Percentiles rank a stretch among this genome's conserved stretches.
Evolutionary conservation across 2,329 filamentous ascomycete genomes (phyloP).

Genomic region (Pseudocercospora pini-densiflorae): DNA sequence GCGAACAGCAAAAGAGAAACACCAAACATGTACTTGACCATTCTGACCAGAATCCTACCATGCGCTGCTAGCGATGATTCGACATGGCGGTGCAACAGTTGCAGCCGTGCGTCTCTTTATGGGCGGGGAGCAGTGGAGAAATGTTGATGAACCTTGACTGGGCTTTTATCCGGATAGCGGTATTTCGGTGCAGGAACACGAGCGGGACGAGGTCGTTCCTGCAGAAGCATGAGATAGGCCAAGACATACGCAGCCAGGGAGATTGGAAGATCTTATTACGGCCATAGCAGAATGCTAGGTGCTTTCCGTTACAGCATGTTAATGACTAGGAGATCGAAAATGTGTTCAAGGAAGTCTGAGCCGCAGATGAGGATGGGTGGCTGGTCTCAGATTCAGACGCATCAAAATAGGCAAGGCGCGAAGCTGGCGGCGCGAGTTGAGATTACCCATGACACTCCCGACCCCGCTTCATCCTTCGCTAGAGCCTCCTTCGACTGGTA

Average conservation of each 20-base stretch:
- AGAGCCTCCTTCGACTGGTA: neutral
- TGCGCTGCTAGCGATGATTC: neutral
- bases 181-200: neutral
- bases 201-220: neutral
- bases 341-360: no score
- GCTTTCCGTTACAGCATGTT: no score
- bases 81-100: conserved; percentile 8
- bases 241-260: no score
- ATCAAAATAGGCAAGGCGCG: no score
- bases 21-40: neutral
- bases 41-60: neutral
- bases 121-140: conserved; percentile 6
- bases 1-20: conserved; percentile 60
- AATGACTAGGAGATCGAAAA: no score
- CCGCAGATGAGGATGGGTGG: no score
- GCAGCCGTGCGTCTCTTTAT: conserved; percentile 10
- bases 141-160: conserved; percentile 6
- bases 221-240: neutral
- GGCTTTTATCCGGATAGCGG: conserved; percentile 8
- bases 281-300: no score
- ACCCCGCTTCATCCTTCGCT: neutral
- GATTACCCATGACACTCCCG: no score
- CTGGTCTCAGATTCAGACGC: no score
- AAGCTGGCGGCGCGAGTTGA: no score
- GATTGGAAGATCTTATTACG: no score